Conservation (phyloP, 345 rosid genomes). For the Syzygium aqueum region DNA sequence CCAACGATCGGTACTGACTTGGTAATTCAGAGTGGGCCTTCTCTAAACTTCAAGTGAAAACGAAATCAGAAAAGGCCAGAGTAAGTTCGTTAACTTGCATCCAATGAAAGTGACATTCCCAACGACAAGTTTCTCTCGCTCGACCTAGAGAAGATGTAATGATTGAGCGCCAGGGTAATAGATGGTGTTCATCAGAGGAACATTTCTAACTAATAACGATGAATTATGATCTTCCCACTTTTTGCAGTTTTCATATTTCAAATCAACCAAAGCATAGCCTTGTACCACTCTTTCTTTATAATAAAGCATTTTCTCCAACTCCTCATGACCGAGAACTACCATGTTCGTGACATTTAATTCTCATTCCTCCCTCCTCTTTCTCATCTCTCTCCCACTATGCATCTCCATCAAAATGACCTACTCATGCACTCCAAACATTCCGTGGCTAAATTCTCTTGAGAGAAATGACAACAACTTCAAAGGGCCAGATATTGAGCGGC, state of each 20-base stretch:
- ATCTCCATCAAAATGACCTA: slow-evolving; percentile 21
- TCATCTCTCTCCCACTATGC: slow-evolving; percentile 11
- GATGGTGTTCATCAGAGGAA: not conserved
- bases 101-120: not conserved
- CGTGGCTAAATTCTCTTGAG: not conserved
- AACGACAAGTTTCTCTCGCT: not conserved
- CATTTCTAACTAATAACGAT: not conserved
- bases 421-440: not conserved
- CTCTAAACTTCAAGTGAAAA: not conserved
- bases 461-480: not conserved
- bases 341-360: not conserved
- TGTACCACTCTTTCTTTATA: not conserved
- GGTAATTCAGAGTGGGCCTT: not conserved
- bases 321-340: not conserved
- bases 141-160: not conserved
- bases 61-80: not conserved
- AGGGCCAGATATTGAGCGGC: not conserved
- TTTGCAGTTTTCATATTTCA: not conserved
- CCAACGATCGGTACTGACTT: not conserved
- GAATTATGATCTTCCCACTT: not conserved
- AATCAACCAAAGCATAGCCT: not conserved
- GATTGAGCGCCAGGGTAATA: not conserved
- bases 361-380: slow-evolving; percentile 11
- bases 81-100: not conserved
- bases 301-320: not conserved